Percentiles rank a stretch among this genome's conserved stretches.
phyloP scores from a whole-genome alignment of 805 yeast species.

The Spathaspora arborariae region DNA sequence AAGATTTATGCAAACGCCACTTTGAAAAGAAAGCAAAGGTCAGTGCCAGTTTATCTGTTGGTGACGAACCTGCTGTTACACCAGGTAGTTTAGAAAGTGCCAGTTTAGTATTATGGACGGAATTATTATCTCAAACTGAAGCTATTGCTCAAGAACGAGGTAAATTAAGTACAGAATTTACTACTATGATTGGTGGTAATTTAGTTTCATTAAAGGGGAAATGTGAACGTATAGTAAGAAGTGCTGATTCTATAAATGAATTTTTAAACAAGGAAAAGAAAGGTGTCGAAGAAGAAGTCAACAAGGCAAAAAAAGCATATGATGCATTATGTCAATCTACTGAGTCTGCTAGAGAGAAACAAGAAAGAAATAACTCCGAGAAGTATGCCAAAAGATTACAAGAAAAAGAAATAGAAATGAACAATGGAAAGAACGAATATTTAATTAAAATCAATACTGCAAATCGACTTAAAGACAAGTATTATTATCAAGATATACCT shows the following conservation, averaged over 20 bases:
- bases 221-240: constrained; percentile 50
- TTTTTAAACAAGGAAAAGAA: constrained; percentile 47
- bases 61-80: constrained; percentile 84
- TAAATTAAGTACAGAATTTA: constrained; percentile 57
- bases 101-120: constrained; percentile 84
- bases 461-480: constrained; percentile 89
- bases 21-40: constrained; percentile 72
- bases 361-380: constrained; percentile 53
- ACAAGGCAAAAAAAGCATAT: constrained; percentile 68
- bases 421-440: constrained; percentile 79
- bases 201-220: constrained; percentile 50
- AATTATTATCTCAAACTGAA: constrained; percentile 80
- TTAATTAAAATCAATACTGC: constrained; percentile 77
- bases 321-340: constrained; percentile 76
- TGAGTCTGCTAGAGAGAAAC: constrained; percentile 75
- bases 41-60: constrained; percentile 73
- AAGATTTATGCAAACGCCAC: constrained; percentile 60
- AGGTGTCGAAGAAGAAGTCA: constrained; percentile 51
- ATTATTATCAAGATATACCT: constrained; percentile 88
- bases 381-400: constrained; percentile 51
- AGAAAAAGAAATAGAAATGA: constrained; percentile 77
- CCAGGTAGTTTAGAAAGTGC: constrained; percentile 95
- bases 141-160: constrained; percentile 64
- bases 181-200: constrained; percentile 57
- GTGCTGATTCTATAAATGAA: constrained; percentile 58